Percentiles rank a stretch among this genome's conserved stretches.
phyloP scores from a whole-genome alignment of 2,329 filamentous ascomycete species.

The Colletotrichum lindemuthianum region DNA sequence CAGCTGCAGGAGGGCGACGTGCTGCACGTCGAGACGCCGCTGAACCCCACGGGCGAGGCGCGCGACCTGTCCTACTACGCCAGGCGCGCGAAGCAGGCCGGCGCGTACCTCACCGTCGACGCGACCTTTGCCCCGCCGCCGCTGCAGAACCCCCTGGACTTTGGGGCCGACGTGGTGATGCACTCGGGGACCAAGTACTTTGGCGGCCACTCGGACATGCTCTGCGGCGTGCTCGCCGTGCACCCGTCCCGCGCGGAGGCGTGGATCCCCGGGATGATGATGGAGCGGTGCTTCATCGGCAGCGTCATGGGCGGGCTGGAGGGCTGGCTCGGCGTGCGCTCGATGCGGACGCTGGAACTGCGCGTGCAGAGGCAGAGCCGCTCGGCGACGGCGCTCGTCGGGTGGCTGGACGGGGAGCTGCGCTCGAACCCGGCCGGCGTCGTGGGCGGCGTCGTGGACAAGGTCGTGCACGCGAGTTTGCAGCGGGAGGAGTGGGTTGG shows the following conservation, averaged over 20 bases:
- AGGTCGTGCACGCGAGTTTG: conserved; percentile 81
- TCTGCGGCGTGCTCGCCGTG: conserved; percentile 84
- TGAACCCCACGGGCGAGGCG: conserved; percentile 90
- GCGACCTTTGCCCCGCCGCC: conserved; percentile 93
- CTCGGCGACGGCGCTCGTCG: conserved; percentile 75
- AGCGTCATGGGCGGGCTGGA: conserved; percentile 89
- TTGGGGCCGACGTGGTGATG: conserved; percentile 88
- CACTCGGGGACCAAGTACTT: conserved; percentile 97
- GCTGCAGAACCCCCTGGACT: conserved; percentile 83
- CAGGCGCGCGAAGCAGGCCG: conserved; percentile 73
- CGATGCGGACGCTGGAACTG: conserved; percentile 85
- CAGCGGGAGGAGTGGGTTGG: conserved; percentile 80
- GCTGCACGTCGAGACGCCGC: conserved; percentile 90
- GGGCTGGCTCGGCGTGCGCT: conserved; percentile 90
- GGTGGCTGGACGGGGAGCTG: conserved; percentile 72
- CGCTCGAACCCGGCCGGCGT: conserved; percentile 43
- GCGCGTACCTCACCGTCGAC: conserved; percentile 85
- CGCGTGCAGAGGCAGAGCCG: conserved; percentile 80
- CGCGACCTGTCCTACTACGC: conserved; percentile 78
- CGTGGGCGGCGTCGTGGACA: conserved; percentile 65
- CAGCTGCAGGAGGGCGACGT: conserved; percentile 82
- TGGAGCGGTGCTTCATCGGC: conserved; percentile 81
- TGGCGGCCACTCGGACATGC: conserved; percentile 92
- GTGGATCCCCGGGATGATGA: conserved; percentile 69
- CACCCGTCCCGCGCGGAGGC: conserved; percentile 58